phyloP scores from a whole-genome alignment of 306 rosid genomes.

The Coriaria nepalensis region DNA sequence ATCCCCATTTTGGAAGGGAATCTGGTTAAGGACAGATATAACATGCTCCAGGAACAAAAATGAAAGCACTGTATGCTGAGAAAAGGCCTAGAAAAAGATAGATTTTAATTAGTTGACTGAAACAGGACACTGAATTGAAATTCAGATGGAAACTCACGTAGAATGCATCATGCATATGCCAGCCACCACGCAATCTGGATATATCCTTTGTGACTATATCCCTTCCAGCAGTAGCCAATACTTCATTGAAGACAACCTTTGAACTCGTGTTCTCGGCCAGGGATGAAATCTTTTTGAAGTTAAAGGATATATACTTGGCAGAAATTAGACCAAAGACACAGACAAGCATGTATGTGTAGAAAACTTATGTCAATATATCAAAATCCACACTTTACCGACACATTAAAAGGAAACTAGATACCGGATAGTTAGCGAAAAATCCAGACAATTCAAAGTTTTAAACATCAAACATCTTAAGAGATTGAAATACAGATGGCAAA shows the following conservation, averaged over 20 bases:
- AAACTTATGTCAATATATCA: neutral
- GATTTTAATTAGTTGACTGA: neutral
- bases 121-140: constrained; percentile 7
- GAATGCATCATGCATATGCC: constrained; percentile 98
- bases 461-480: no score
- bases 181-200: constrained; percentile 90
- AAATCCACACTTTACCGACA: no score
- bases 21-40: constrained; percentile 59
- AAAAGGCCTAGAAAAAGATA: constrained; percentile 55
- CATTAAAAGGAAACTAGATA: no score
- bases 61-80: constrained; percentile 77
- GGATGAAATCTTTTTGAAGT: constrained; percentile 60
- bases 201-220: constrained; percentile 82
- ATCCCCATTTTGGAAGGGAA: constrained; percentile 42
- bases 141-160: constrained; percentile 41
- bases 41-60: constrained; percentile 75
- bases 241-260: constrained; percentile 74
- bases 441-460: no score
- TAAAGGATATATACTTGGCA: constrained; percentile 33
- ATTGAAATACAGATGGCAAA: constrained; percentile 13
- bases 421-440: no score
- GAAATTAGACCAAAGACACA: constrained; percentile 1
- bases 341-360: neutral
- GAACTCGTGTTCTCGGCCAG: constrained; percentile 83
- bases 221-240: constrained; percentile 78